Percentiles rank a stretch among this genome's conserved stretches.
phyloP scores from a whole-genome alignment of 495 filamentous ascomycete genomes.

The Penicillium argentinense region DNA sequence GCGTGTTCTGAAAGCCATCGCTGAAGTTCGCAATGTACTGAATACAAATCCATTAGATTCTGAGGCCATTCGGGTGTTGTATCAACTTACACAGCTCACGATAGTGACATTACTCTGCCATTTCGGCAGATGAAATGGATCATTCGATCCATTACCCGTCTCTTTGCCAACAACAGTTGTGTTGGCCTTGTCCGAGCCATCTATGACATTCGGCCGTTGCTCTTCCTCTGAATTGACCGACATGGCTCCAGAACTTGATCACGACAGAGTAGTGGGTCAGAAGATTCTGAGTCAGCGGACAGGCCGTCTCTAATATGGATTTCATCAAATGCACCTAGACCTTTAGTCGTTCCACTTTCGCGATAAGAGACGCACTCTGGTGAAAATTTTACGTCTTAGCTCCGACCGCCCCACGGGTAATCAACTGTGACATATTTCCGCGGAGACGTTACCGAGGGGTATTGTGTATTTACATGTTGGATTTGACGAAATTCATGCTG shows the following conservation, averaged over 20 bases:
- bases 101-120: constrained; percentile 30
- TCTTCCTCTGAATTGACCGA: background rate
- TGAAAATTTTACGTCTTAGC: background rate
- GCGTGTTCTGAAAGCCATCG: constrained; percentile 34
- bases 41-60: constrained; percentile 6
- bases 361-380: background rate
- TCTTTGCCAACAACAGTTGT: background rate
- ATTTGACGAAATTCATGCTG: too few species aligned
- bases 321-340: background rate
- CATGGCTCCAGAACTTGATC: background rate
- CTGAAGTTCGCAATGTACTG: constrained; percentile 42
- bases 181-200: background rate
- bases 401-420: background rate
- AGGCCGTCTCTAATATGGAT: background rate
- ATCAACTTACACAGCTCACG: constrained; percentile 25
- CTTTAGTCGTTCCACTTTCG: background rate
- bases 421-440: background rate
- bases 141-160: background rate
- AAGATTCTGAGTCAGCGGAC: background rate
- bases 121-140: constrained; percentile 18
- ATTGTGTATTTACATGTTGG: too few species aligned
- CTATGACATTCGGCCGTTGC: too few species aligned
- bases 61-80: too few species aligned
- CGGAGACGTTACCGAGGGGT: too few species aligned
- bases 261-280: background rate